Evolutionary conservation across 192 early-diverging fungal genomes (phyloP).

Genomic region (Jimgerdemannia lactiflua): DNA sequence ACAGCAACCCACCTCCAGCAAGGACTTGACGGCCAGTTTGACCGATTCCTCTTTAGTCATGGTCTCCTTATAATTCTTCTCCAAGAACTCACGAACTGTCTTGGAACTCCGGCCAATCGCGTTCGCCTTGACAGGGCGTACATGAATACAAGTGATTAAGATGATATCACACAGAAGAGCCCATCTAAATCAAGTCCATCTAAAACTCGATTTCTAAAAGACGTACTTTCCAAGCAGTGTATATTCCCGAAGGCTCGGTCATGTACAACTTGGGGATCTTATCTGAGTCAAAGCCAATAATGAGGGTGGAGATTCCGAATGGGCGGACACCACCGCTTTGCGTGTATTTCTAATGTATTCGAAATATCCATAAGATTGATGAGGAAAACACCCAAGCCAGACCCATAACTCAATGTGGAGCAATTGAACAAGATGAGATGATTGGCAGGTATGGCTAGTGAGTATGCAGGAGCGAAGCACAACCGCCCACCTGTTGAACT

Average conservation of each 20-base stretch:
- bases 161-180: not conserved
- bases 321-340: conserved; percentile 98
- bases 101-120: conserved; percentile 95
- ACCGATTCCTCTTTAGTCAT: conserved; percentile 76
- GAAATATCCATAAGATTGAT: too few species aligned
- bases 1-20: conserved; percentile 70
- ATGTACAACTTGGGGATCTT: conserved; percentile 91
- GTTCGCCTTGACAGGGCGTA: conserved; percentile 63
- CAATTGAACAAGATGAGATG: not conserved
- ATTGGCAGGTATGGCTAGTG: not conserved
- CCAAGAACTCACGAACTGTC: conserved; percentile 97
- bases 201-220: not conserved
- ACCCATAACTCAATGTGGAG: too few species aligned
- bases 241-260: conserved; percentile 99
- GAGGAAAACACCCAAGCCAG: too few species aligned
- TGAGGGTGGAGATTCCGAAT: conserved; percentile 96
- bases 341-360: conserved; percentile 80
- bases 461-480: not conserved
- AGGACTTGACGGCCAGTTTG: conserved; percentile 87
- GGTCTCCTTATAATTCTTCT: conserved; percentile 94
- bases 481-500: conserved; percentile 79
- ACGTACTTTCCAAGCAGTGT: conserved; percentile 91
- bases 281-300: conserved; percentile 92
- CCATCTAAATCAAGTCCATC: not conserved
- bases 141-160: not conserved